Conservation (phyloP, 257 asterid species). For the Nicotiana knightiana region DNA sequence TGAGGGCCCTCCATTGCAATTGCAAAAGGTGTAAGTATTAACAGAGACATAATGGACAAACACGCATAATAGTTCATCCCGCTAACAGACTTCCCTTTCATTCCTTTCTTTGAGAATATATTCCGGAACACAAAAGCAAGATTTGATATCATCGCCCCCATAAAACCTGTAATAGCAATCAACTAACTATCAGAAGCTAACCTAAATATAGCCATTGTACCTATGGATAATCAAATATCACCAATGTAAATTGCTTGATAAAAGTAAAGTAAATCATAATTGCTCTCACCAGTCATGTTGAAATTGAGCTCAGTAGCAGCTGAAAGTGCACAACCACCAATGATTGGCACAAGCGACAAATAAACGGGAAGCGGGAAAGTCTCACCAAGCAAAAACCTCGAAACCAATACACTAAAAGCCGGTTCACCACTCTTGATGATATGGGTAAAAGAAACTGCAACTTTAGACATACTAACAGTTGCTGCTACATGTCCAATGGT, state of each 20-base stretch:
- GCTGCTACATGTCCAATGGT: conserved; percentile 28
- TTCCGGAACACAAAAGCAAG: conserved; percentile 21
- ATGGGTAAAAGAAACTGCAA: conserved; percentile 23
- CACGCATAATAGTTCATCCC: conserved; percentile 25
- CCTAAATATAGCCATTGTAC: background rate
- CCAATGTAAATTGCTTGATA: background rate
- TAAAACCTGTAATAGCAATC: conserved; percentile 12
- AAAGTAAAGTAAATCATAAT: background rate
- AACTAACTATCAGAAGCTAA: background rate
- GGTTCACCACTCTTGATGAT: conserved; percentile 25
- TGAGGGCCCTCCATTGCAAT: conserved; percentile 21
- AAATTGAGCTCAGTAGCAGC: conserved; percentile 24
- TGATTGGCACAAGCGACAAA: conserved; percentile 18
- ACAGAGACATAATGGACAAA: conserved; percentile 18
- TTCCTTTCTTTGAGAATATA: conserved; percentile 19
- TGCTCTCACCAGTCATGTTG: conserved; percentile 17
- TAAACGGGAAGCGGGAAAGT: conserved; percentile 14
- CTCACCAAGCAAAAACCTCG: conserved; percentile 20
- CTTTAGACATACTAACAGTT: conserved; percentile 23
- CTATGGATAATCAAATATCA: background rate
- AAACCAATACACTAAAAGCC: conserved; percentile 20
- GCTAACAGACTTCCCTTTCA: conserved; percentile 19
- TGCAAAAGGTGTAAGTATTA: conserved; percentile 20
- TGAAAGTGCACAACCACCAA: conserved; percentile 23
- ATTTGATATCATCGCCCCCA: conserved; percentile 21